Evolutionary conservation across 2,329 filamentous ascomycete species (phyloP).

Genomic region (Tolypocladium paradoxum): DNA sequence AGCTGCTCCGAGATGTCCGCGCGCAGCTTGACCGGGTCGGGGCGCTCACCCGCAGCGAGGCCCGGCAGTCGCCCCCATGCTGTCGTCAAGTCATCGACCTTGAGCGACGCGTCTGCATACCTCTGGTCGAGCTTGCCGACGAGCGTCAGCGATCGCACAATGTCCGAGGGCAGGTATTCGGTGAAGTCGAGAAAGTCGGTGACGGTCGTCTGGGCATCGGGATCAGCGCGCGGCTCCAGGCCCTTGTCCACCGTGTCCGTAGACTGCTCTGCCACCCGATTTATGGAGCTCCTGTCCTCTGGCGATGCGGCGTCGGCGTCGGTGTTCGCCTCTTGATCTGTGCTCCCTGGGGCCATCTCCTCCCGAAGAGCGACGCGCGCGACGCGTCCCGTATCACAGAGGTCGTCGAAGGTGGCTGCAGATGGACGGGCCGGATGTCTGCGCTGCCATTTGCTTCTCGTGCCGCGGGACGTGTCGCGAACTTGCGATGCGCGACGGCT

Average conservation of each 20-base stretch:
- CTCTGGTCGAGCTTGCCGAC: slow-evolving; percentile 53
- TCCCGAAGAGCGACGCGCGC: neutral
- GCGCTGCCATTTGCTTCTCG: slow-evolving; percentile 7
- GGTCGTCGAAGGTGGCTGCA: neutral
- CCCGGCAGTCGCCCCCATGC: slow-evolving; percentile 45
- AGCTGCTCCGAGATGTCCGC: slow-evolving; percentile 50
- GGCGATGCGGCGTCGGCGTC: slow-evolving; percentile 16
- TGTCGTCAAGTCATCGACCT: slow-evolving; percentile 45
- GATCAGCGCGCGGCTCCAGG: slow-evolving; percentile 45
- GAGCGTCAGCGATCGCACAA: slow-evolving; percentile 53
- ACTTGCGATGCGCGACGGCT: slow-evolving; percentile 2
- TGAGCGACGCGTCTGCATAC: slow-evolving; percentile 44
- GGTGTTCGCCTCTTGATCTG: slow-evolving; percentile 11
- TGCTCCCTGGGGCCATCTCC: slow-evolving; percentile 17
- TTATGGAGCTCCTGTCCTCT: slow-evolving; percentile 14
- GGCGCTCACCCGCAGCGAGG: slow-evolving; percentile 34
- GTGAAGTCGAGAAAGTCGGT: slow-evolving; percentile 61
- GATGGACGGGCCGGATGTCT: slow-evolving; percentile 1
- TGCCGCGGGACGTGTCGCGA: slow-evolving; percentile 1
- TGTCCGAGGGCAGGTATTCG: slow-evolving; percentile 58
- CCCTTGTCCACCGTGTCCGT: slow-evolving; percentile 26
- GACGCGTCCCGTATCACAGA: slow-evolving; percentile 1
- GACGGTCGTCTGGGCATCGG: slow-evolving; percentile 58
- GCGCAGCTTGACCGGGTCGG: slow-evolving; percentile 39
- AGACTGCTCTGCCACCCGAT: slow-evolving; percentile 12